Conservation (phyloP, 495 filamentous ascomycete species). For the Barbatosphaeria neglecta region DNA sequence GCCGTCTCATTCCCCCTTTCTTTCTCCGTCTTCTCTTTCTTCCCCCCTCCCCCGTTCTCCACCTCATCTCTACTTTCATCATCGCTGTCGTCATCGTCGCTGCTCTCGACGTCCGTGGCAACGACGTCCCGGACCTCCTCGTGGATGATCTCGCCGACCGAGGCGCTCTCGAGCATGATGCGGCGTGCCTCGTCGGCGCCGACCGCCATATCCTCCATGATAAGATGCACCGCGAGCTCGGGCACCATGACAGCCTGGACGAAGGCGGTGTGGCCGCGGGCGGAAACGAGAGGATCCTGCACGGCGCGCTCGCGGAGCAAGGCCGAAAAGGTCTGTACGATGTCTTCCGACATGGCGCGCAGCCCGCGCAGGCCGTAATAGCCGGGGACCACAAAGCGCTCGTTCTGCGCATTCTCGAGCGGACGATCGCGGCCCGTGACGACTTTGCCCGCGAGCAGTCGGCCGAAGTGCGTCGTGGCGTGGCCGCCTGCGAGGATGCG, state of each 20-base stretch:
- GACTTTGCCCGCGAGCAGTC: slow-evolving; percentile 45
- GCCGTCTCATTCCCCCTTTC: not conserved
- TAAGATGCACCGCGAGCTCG: slow-evolving; percentile 63
- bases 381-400: slow-evolving; percentile 43
- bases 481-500: slow-evolving; percentile 44
- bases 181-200: slow-evolving; percentile 49
- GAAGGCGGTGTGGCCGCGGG: slow-evolving; percentile 59
- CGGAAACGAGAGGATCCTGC: slow-evolving; percentile 57
- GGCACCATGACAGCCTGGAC: slow-evolving; percentile 81
- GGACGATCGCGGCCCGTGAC: slow-evolving; percentile 50
- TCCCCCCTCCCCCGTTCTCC: too few relatives aligned
- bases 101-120: slow-evolving; percentile 27
- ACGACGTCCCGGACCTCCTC: slow-evolving; percentile 54
- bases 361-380: slow-evolving; percentile 83
- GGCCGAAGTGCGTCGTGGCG: slow-evolving; percentile 47
- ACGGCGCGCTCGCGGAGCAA: slow-evolving; percentile 51
- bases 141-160: slow-evolving; percentile 68
- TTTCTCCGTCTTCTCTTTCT: too few relatives aligned
- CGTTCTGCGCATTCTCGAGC: slow-evolving; percentile 42
- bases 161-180: slow-evolving; percentile 62
- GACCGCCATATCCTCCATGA: slow-evolving; percentile 78
- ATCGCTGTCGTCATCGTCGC: too few relatives aligned
- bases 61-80: too few relatives aligned
- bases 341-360: slow-evolving; percentile 47
- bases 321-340: slow-evolving; percentile 50